These are phyloP conservation scores for Ocimum tenuiflorum DNA, from an alignment of 257 asterid species.

Conservation along the genomic window DNA sequence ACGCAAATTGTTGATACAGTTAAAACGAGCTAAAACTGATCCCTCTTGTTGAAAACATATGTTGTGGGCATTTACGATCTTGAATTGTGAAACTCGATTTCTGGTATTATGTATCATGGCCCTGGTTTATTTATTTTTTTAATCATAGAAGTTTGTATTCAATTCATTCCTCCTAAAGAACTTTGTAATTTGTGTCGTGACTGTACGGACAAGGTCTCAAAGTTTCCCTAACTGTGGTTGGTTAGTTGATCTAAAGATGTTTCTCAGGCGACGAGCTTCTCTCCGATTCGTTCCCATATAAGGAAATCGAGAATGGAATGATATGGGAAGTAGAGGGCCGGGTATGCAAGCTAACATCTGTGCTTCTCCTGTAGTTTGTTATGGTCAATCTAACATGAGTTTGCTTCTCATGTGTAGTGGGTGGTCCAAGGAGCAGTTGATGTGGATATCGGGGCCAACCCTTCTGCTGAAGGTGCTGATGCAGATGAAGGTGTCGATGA, in stretches of 20 bases:
- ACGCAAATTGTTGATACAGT: too few species aligned
- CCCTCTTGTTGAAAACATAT: too few species aligned
- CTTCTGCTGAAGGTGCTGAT: slow-evolving; percentile 61
- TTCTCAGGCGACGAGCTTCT: slow-evolving; percentile 61
- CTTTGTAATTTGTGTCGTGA: too few species aligned
- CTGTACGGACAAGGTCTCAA: not conserved
- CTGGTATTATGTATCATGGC: too few species aligned
- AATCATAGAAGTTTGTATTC: too few species aligned
- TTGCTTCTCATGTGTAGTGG: slow-evolving; percentile 30
- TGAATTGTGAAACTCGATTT: too few species aligned
- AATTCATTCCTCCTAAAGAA: too few species aligned
- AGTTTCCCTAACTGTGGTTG: not conserved
- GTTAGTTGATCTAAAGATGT: not conserved
- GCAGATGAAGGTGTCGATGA: slow-evolving; percentile 63
- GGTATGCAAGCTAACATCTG: too few species aligned
- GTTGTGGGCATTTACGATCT: too few species aligned
- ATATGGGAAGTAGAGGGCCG: slow-evolving; percentile 67
- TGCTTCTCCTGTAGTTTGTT: too few species aligned
- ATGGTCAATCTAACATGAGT: not conserved
- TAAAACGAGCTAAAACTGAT: too few species aligned
- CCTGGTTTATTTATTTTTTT: too few species aligned
- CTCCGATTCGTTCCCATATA: slow-evolving; percentile 44
- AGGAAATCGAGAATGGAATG: slow-evolving; percentile 45
- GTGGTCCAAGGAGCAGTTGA: slow-evolving; percentile 49
- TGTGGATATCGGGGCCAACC: slow-evolving; percentile 64